Evolutionary conservation across 225 moss, liverwort and hornwort genomes (phyloP).

Genomic region (Ulota crispa): DNA sequence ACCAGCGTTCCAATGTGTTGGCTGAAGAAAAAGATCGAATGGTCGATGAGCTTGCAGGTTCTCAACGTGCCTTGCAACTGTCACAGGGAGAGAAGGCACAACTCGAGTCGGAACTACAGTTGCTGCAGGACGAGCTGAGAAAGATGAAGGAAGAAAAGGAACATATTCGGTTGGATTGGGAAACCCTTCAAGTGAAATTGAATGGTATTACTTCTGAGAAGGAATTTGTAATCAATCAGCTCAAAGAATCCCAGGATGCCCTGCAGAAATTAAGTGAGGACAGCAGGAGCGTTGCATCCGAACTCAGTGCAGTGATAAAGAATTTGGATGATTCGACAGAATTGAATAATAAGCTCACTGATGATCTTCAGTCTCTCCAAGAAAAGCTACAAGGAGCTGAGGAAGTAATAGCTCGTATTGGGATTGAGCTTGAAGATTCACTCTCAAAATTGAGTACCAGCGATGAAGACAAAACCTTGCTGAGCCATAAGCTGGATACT

Average conservation of each 20-base stretch:
- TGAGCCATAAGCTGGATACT: constrained; percentile 21
- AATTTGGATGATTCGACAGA: constrained; percentile 34
- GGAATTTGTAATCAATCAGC: constrained; percentile 24
- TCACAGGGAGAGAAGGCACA: constrained; percentile 25
- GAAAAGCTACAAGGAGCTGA: constrained; percentile 23
- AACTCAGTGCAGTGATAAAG: constrained; percentile 24
- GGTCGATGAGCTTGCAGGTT: constrained; percentile 25
- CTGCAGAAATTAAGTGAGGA: constrained; percentile 36
- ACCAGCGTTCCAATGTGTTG: constrained; percentile 39
- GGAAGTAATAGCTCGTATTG: constrained; percentile 31
- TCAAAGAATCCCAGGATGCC: constrained; percentile 36
- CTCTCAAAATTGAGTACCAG: constrained; percentile 25
- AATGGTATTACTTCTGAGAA: constrained; percentile 32
- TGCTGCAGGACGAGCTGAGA: constrained; percentile 34
- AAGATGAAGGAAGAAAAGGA: constrained; percentile 36
- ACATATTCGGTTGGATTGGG: constrained; percentile 31
- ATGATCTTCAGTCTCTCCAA: constrained; percentile 27
- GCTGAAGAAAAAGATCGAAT: constrained; percentile 37
- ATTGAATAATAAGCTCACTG: constrained; percentile 25
- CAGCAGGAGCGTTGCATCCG: constrained; percentile 27
- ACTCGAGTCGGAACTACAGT: constrained; percentile 26
- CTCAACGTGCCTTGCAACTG: constrained; percentile 17
- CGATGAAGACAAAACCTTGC: constrained; percentile 23
- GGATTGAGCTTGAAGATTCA: constrained; percentile 32
- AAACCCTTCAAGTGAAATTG: constrained; percentile 28